Base-by-base conservation (phyloP, 192 early-diverging fungal genomes). In the Backusella liffmaniae region DNA sequence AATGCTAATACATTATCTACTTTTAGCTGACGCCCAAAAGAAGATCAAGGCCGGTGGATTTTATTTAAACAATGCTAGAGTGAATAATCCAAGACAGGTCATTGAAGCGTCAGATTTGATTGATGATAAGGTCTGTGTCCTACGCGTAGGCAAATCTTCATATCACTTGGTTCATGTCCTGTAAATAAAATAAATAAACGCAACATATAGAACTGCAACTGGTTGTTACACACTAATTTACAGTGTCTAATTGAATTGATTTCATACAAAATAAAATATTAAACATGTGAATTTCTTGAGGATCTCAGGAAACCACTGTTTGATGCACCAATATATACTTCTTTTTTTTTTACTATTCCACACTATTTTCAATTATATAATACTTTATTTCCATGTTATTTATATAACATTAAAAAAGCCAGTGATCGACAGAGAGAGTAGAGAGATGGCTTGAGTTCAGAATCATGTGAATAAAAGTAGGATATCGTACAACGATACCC, bases 111-210 rank as follows among this genome's bases (percentile, higher is more conserved):
- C 70, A 32, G 89, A 92, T 74, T 85, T 93, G 79, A 80, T 95
- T 18, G 92, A 93, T 73, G 88, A 85, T 18, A 74, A 82, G 1
- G 85, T 95, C 16, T 92, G 90, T 37, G 79, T 94, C 8, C 62
- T 98, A 3, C 78, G 95, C 41, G 88, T 88, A 8, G 96, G 96
- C 44, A 98, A 96, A 84, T 89, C 87, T 49, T 91, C 93, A 39
- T 93, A 96, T 67, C 84, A 82, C 36, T 78, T 97, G 39, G 74
- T 95, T 1, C 78, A 70, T 73, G 69, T 79, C 69, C 16, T 53
- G 53, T 80, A 72, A 26, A 39, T 39, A 78, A 39, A 21, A 49
- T 49, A 49, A 49, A 49, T 77, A 12, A 66, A 36, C 3, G 15
- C 12, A 15, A 44, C 12, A 3, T 44, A 44, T 16, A 16, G 12